A percentile compares a stretch with the other conserved stretches of the same genome.
phyloP scores from a whole-genome alignment of 2,329 filamentous ascomycete genomes.

The Phaeophleospora eucalypticola region DNA sequence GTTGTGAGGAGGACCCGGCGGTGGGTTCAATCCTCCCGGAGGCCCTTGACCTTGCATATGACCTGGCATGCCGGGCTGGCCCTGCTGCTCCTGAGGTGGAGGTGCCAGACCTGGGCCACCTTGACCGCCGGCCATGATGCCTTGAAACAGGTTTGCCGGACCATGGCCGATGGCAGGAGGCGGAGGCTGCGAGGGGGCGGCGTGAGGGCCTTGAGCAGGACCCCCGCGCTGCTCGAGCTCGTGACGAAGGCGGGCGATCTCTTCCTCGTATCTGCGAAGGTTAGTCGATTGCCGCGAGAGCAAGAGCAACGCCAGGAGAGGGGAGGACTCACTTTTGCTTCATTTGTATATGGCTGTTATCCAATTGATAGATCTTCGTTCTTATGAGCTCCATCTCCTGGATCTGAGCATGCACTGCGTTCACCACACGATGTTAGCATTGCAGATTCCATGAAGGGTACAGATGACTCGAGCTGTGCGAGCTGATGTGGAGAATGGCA shows the following conservation, averaged over 20 bases:
- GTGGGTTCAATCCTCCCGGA: slow-evolving; percentile 60
- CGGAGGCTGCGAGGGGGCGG: slow-evolving; percentile 75
- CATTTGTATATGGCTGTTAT: slow-evolving; percentile 80
- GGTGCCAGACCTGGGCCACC: slow-evolving; percentile 76
- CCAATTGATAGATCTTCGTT: slow-evolving; percentile 88
- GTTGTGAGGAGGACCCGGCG: slow-evolving; percentile 60
- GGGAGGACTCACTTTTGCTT: slow-evolving; percentile 88
- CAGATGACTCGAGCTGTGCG: no score
- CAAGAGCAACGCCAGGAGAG: no score
- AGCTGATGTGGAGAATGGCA: no score
- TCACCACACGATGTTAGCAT: slow-evolving; percentile 3
- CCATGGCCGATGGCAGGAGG: slow-evolving; percentile 84
- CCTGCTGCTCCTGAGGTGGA: slow-evolving; percentile 53
- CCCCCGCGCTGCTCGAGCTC: slow-evolving; percentile 74
- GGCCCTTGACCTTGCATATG: slow-evolving; percentile 68
- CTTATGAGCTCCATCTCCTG: slow-evolving; percentile 93
- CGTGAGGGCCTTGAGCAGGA: slow-evolving; percentile 61
- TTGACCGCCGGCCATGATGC: slow-evolving; percentile 90
- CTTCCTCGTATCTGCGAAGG: slow-evolving; percentile 76
- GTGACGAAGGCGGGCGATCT: slow-evolving; percentile 77
- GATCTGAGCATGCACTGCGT: slow-evolving; percentile 78
- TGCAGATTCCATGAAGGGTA: no score
- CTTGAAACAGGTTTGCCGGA: slow-evolving; percentile 84
- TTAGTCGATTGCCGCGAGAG: slow-evolving; percentile 22
- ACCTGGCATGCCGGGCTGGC: slow-evolving; percentile 51